Evolutionary conservation across 306 rosid genomes (phyloP).

Genomic region (Astragalus membranaceus): DNA sequence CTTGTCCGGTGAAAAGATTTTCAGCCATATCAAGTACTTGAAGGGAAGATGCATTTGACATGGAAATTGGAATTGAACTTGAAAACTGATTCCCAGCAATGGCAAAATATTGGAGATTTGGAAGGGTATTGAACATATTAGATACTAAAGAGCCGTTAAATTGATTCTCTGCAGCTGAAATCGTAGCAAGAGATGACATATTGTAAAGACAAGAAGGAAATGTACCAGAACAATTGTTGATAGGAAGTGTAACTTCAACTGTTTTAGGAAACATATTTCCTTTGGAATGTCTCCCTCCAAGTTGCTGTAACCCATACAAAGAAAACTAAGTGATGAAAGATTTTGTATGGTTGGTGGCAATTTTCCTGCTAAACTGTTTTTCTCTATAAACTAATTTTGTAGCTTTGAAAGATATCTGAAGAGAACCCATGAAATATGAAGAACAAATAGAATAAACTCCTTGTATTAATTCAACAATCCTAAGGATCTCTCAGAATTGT

Average conservation of each 20-base stretch:
- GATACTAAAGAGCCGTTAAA: background rate
- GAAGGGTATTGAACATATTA: background rate
- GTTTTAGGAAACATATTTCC: background rate
- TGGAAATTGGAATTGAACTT: background rate
- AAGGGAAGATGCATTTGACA: background rate
- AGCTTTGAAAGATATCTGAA: background rate
- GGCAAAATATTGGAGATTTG: background rate
- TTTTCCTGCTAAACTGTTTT: background rate
- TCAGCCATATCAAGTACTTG: background rate
- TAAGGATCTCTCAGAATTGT: too few relatives aligned
- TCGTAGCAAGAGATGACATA: background rate
- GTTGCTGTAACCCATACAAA: background rate
- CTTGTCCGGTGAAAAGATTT: background rate
- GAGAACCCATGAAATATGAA: too few relatives aligned
- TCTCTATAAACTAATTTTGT: fast-evolving
- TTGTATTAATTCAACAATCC: too few relatives aligned
- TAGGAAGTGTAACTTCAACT: background rate
- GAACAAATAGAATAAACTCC: too few relatives aligned
- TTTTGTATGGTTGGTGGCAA: background rate
- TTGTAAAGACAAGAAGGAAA: background rate
- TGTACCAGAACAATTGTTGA: background rate
- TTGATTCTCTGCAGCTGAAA: background rate
- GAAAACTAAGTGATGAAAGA: background rate
- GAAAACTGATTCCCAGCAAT: background rate
- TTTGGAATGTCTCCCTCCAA: background rate